Conservation (phyloP, 1,284 basidiomycete genomes). For the Sphagnurus paluster region DNA sequence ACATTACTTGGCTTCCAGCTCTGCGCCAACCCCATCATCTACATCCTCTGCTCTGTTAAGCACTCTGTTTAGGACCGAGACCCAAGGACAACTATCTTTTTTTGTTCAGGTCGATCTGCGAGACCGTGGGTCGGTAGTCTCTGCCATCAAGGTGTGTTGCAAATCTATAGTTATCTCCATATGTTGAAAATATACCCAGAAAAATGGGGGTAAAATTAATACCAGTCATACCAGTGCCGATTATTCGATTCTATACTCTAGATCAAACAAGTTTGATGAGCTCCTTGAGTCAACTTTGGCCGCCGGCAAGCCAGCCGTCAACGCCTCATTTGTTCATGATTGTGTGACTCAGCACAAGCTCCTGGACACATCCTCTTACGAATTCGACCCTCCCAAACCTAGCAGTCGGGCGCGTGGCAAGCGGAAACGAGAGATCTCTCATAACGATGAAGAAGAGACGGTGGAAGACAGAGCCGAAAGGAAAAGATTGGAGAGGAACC, state of each 20-base stretch:
- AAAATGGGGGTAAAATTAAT: conserved; percentile 59
- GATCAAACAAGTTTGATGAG: conserved; percentile 47
- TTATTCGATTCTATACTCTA: conserved; percentile 54
- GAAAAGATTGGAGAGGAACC: conserved; percentile 23
- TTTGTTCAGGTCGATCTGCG: conserved; percentile 59
- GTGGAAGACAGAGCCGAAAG: conserved; percentile 6
- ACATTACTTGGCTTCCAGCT: background rate
- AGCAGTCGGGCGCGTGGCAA: conserved; percentile 12
- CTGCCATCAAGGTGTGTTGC: conserved; percentile 53
- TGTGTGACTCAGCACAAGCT: conserved; percentile 47
- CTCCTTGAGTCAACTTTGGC: conserved; percentile 39
- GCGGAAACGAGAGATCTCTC: conserved; percentile 14
- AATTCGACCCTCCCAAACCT: conserved; percentile 25
- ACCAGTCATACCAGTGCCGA: conserved; percentile 52
- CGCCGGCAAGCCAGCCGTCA: conserved; percentile 43
- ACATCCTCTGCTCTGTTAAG: conserved; percentile 5
- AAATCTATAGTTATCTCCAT: background rate
- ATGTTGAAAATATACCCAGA: conserved; percentile 43
- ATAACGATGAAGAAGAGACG: conserved; percentile 4
- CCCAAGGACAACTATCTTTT: conserved; percentile 45
- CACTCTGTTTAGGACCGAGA: conserved; percentile 30
- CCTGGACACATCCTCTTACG: conserved; percentile 43
- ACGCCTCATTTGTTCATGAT: conserved; percentile 53
- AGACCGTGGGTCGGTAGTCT: conserved; percentile 45
- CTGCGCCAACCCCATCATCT: background rate